Evolutionary conservation across 768 basidiomycete species (phyloP), one percentile per base, ranked within the genome.

Genomic region (Cyclocybe cylindracea): DNA sequence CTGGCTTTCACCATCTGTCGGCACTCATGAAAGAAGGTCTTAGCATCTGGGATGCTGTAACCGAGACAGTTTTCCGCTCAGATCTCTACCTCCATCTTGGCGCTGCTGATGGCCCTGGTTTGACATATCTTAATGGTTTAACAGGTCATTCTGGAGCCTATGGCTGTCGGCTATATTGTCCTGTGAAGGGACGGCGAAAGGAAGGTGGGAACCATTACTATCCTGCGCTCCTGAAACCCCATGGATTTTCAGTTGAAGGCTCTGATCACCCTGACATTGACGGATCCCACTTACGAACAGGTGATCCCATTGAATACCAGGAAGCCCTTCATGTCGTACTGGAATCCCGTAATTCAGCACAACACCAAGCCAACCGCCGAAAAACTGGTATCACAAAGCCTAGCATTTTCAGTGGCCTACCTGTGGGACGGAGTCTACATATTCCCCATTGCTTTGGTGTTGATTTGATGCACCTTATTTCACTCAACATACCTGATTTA

Each of bases 401-500:
- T 0, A 66, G 54, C 2, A 61, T 78, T 8, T 65, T 78, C 31
- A 54, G 56, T 16, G 71, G 71, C 2, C 59, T 79, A 7, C 13
- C 35, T 0, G 34, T 43, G 0, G 16, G 34, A 1, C 48, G 32
- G 10, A 64, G 48, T 0, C 60, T 77, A 8, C 58, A 61, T 0
- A 44, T 73, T 9, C 74, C 73, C 1, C 40, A 46, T 0, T 66
- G 60, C 32, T 76, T 75, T 51, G 53, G 61, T 0, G 56, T 65
- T 1, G 74, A 79, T 50, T n/a, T 68, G 0, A 79, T 79, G 74
- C 72, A 77, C 50, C 62, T 72, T 1, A 10, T 62, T 11, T 53
- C 54, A 10, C 53, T 72, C 46, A 65, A 63, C 16, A 66, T 77
- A 48, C 69, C 71, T 11, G 72, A 75, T 34, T 63, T 77, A 7